Percentiles rank a stretch among this genome's conserved stretches.
These are phyloP conservation scores for Suillus variegatus DNA, from an alignment of 768 basidiomycete genomes.

Conservation along the genomic window DNA sequence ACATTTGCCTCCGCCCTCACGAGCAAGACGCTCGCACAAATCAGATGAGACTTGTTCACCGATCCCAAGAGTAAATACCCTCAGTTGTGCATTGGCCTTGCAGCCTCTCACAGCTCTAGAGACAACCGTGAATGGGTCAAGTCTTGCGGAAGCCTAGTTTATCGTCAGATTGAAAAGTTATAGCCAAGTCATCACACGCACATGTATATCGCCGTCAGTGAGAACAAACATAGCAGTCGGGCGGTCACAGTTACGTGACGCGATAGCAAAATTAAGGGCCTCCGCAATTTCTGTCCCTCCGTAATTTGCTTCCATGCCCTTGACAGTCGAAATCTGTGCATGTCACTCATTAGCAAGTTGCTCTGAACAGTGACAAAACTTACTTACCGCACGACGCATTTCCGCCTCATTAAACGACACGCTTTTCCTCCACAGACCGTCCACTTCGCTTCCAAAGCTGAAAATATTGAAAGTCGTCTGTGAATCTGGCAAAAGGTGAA, in stretches of 20 bases:
- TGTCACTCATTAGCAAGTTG: slow-evolving; percentile 13
- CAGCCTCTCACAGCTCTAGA: slow-evolving; percentile 35
- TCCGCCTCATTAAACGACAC: slow-evolving; percentile 29
- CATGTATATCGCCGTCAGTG: slow-evolving; percentile 55
- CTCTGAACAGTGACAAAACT: not conserved
- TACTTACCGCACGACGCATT: slow-evolving; percentile 39
- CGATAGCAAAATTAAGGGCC: slow-evolving; percentile 44
- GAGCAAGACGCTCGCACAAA: slow-evolving; percentile 55
- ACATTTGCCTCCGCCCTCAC: slow-evolving; percentile 51
- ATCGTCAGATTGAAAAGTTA: not conserved
- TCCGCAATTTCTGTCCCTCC: slow-evolving; percentile 53
- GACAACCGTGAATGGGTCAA: slow-evolving; percentile 22
- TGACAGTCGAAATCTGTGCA: slow-evolving; percentile 42
- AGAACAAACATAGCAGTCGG: slow-evolving; percentile 56
- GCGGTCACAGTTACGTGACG: slow-evolving; percentile 30
- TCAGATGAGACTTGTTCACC: slow-evolving; percentile 50
- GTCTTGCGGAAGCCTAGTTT: slow-evolving; percentile 15
- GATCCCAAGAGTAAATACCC: slow-evolving; percentile 62
- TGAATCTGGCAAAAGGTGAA: slow-evolving; percentile 47
- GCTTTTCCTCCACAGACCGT: slow-evolving; percentile 39
- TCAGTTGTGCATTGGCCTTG: slow-evolving; percentile 34
- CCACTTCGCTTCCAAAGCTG: slow-evolving; percentile 43
- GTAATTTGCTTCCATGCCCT: slow-evolving; percentile 40
- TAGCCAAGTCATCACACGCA: slow-evolving; percentile 8
- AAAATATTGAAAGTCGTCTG: slow-evolving; percentile 58